phyloP scores from a whole-genome alignment of 257 asterid genomes.

The Lycium barbarum region DNA sequence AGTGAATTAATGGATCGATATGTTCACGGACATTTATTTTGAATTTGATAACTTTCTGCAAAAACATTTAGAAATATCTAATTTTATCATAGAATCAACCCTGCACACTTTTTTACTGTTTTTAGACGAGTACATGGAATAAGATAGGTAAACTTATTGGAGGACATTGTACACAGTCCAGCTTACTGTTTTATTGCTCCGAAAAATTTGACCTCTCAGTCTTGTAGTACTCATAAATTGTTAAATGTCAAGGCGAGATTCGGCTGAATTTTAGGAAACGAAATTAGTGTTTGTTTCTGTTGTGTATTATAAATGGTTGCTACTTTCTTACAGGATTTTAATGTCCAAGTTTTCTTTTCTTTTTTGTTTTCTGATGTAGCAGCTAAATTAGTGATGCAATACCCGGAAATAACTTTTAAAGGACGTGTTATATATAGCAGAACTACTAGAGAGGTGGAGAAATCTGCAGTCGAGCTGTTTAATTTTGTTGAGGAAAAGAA shows the following conservation, averaged over 20 bases:
- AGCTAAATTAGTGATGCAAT: slow-evolving; percentile 34
- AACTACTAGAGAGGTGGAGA: slow-evolving; percentile 77
- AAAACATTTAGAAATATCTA: background rate
- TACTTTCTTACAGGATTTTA: background rate
- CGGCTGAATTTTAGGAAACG: background rate
- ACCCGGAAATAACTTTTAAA: slow-evolving; percentile 60
- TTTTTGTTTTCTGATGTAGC: slow-evolving; percentile 1
- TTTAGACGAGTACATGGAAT: background rate
- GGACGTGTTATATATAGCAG: slow-evolving; percentile 78
- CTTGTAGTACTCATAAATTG: background rate
- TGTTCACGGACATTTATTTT: background rate
- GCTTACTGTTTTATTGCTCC: background rate
- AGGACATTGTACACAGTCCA: background rate
- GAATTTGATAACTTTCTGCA: background rate
- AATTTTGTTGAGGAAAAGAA: slow-evolving; percentile 67
- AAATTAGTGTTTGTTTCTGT: background rate
- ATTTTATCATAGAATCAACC: too few species aligned
- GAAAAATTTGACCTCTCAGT: too few species aligned
- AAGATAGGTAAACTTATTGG: background rate
- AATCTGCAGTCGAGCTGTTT: slow-evolving; percentile 76
- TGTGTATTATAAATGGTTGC: background rate
- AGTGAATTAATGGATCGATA: background rate
- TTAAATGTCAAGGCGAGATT: background rate
- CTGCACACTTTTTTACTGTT: background rate
- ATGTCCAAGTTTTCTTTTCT: slow-evolving; percentile 2